Evolutionary conservation across 345 rosid species (phyloP).

Genomic region (Eucalyptus curtisii): DNA sequence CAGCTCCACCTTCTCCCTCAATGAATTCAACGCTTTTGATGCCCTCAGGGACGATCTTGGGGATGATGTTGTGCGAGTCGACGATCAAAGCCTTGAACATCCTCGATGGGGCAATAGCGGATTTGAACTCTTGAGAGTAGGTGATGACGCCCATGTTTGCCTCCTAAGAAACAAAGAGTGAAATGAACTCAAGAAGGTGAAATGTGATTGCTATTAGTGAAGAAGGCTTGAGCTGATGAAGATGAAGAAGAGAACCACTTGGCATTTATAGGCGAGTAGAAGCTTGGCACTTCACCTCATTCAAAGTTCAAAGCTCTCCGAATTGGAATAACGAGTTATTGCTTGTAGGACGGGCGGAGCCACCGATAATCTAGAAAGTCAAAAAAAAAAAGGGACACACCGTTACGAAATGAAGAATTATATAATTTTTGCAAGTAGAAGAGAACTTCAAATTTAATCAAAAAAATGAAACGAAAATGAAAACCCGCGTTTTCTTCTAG

Average conservation of each 20-base stretch:
- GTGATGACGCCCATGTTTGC: not conserved
- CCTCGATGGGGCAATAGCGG: conserved; percentile 16
- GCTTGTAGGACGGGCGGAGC: not conserved
- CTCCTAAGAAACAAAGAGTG: not conserved
- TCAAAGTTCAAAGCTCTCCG: not conserved
- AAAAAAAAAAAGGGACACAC: not conserved
- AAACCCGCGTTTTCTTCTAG: not conserved
- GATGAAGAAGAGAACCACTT: not conserved
- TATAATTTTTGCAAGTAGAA: not conserved
- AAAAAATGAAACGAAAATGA: not conserved
- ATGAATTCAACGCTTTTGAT: conserved; percentile 1
- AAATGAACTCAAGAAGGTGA: not conserved
- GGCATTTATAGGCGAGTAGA: not conserved
- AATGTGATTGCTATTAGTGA: not conserved
- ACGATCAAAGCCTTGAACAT: conserved; percentile 22
- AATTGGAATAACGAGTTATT: not conserved
- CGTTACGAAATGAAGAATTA: not conserved
- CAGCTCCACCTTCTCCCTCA: not conserved
- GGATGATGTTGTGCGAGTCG: conserved; percentile 15
- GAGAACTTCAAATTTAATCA: not conserved
- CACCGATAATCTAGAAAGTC: not conserved
- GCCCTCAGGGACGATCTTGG: not conserved
- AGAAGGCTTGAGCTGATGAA: not conserved
- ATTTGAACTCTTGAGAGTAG: not conserved
- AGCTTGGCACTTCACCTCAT: not conserved